Percentiles rank a stretch among this genome's conserved stretches.
Conservation (phyloP, 164 flowering plant species). For the Vitis cinerea region DNA sequence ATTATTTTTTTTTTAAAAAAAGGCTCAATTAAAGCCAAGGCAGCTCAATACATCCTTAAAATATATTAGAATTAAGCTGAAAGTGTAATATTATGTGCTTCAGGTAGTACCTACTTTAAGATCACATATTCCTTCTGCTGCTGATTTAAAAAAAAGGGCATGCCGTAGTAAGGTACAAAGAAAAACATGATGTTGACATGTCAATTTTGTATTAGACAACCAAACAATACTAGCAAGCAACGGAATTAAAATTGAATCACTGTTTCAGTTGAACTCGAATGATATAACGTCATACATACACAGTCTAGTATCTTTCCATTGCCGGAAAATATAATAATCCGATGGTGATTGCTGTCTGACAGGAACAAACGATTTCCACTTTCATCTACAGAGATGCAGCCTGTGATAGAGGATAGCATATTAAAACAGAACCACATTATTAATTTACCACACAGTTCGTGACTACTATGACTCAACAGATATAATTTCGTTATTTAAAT, state of each 20-base stretch:
- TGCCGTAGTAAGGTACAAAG: too few species aligned
- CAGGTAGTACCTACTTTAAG: too few species aligned
- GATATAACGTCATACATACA: constrained; percentile 47
- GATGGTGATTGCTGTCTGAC: constrained; percentile 88
- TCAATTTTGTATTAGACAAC: too few species aligned
- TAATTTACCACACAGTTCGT: too few species aligned
- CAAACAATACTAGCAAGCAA: not conserved
- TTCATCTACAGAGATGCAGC: constrained; percentile 79
- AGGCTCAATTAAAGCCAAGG: too few species aligned
- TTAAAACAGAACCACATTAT: not conserved
- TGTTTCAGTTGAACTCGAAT: not conserved
- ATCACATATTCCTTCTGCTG: too few species aligned
- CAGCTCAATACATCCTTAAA: too few species aligned
- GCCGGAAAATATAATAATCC: constrained; percentile 59
- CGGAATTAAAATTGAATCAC: not conserved
- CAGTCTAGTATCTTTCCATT: constrained; percentile 71
- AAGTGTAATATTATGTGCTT: too few species aligned
- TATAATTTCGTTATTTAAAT: not conserved
- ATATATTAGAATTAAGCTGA: too few species aligned
- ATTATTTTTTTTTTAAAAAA: too few species aligned
- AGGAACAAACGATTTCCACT: constrained; percentile 63
- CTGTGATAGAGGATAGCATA: constrained; percentile 34
- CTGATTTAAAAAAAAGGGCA: too few species aligned
- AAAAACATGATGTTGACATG: too few species aligned
- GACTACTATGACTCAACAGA: not conserved